A percentile compares a stretch with the other conserved stretches of the same genome.
phyloP scores from a whole-genome alignment of 1,284 basidiomycete genomes.

The Cryptococcus sp. region DNA sequence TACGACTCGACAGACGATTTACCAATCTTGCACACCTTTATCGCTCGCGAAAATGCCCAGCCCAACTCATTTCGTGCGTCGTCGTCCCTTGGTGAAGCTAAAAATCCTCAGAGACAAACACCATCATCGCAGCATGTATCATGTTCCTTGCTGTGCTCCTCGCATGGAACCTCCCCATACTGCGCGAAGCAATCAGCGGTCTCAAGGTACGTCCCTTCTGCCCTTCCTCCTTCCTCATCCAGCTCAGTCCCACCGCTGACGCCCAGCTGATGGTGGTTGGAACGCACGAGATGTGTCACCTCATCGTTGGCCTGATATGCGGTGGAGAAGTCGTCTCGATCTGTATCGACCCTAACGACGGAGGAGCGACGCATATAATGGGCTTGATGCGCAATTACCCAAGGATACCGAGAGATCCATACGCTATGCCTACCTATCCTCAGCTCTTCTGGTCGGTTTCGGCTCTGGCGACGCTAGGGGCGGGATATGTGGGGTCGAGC shows the following conservation, averaged over 20 bases:
- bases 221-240: too few relatives aligned
- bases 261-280: conserved; percentile 43
- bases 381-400: conserved; percentile 36
- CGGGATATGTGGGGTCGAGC: conserved; percentile 42
- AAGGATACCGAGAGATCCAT: conserved; percentile 32
- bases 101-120: conserved; percentile 40
- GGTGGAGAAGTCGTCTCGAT: conserved; percentile 43
- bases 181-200: conserved; percentile 38
- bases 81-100: neutral
- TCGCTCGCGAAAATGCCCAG: conserved; percentile 15
- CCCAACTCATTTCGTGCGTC: conserved; percentile 39
- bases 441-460: conserved; percentile 33
- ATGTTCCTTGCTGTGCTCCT: conserved; percentile 39
- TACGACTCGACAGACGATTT: conserved; percentile 1
- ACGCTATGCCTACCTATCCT: conserved; percentile 34
- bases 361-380: conserved; percentile 41
- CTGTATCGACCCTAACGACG: conserved; percentile 46
- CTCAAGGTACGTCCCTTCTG: conserved; percentile 37
- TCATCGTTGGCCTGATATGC: conserved; percentile 36
- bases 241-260: too few relatives aligned
- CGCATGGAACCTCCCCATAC: conserved; percentile 41
- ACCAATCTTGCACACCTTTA: conserved; percentile 9
- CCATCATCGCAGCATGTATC: conserved; percentile 43
- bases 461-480: conserved; percentile 30
- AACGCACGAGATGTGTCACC: conserved; percentile 43